A percentile compares a stretch with the other conserved stretches of the same genome.
phyloP scores from a whole-genome alignment of 805 yeast species.

The Ogataea polymorpha region DNA sequence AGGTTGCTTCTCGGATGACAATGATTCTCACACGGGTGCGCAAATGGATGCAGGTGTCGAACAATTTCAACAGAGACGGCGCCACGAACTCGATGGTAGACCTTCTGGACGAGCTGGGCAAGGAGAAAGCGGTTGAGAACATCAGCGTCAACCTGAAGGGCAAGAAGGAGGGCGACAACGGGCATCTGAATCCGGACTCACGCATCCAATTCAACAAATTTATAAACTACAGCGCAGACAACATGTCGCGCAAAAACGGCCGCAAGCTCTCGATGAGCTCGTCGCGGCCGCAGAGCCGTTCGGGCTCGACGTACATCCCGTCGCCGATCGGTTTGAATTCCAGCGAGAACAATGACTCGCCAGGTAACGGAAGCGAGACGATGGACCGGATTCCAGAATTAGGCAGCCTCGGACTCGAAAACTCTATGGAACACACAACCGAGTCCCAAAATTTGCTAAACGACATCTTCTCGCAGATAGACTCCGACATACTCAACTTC shows the following conservation, averaged over 20 bases:
- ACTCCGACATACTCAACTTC: slow-evolving; percentile 30
- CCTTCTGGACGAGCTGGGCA: slow-evolving; percentile 51
- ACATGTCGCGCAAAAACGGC: slow-evolving; percentile 10
- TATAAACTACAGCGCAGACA: slow-evolving; percentile 26
- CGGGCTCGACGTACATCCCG: slow-evolving; percentile 23
- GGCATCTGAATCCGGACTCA: slow-evolving; percentile 26
- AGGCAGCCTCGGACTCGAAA: background rate
- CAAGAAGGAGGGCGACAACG: slow-evolving; percentile 28
- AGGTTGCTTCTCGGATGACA: slow-evolving; percentile 35
- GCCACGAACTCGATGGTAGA: slow-evolving; percentile 55
- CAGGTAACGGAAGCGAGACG: background rate
- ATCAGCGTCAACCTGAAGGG: slow-evolving; percentile 24
- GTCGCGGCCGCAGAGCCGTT: slow-evolving; percentile 1
- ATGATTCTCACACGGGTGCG: slow-evolving; percentile 35
- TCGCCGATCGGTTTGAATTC: slow-evolving; percentile 32
- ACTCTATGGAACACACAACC: slow-evolving; percentile 5
- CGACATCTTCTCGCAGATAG: slow-evolving; percentile 32
- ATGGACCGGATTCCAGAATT: background rate
- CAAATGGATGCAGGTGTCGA: slow-evolving; percentile 39
- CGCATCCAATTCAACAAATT: slow-evolving; percentile 30
- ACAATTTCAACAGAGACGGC: slow-evolving; percentile 41
- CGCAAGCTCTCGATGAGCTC: background rate
- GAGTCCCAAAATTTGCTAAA: slow-evolving; percentile 26
- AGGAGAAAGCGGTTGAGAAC: slow-evolving; percentile 42
- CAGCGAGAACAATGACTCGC: slow-evolving; percentile 1